phyloP scores from a whole-genome alignment of 148 eudicot species.

The Fagopyrum homotropicum region DNA sequence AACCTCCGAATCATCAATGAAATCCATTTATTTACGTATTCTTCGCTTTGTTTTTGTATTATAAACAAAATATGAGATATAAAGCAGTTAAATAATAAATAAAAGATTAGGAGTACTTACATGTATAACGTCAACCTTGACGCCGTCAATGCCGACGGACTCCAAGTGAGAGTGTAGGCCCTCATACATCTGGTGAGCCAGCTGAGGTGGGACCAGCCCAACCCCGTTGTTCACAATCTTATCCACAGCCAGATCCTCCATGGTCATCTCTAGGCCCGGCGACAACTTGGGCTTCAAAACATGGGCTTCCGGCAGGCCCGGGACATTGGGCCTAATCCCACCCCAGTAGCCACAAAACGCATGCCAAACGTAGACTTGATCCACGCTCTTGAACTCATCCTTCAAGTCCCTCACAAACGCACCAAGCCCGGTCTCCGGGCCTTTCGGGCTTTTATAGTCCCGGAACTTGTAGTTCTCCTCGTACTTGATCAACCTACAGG shows the following conservation, averaged over 20 bases:
- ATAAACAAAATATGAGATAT: too few relatives aligned
- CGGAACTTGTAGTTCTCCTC: conserved; percentile 81
- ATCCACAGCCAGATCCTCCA: conserved; percentile 93
- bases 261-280: conserved; percentile 60
- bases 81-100: not conserved
- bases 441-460: conserved; percentile 50
- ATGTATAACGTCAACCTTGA: conserved; percentile 93
- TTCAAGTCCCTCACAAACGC: conserved; percentile 81
- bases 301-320: conserved; percentile 48
- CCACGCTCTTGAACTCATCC: conserved; percentile 55
- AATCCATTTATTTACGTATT: too few relatives aligned
- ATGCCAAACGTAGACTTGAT: conserved; percentile 91
- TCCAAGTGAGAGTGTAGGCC: conserved; percentile 76
- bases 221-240: conserved; percentile 85
- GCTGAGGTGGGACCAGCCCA: conserved; percentile 72
- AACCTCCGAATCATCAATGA: not conserved
- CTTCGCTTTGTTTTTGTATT: too few relatives aligned
- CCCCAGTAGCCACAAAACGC: conserved; percentile 97
- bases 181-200: conserved; percentile 62
- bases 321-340: conserved; percentile 60
- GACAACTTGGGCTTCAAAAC: conserved; percentile 57
- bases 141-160: conserved; percentile 79
- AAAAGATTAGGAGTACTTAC: conserved; percentile 31
- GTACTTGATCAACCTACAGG: conserved; percentile 65
- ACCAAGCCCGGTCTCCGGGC: conserved; percentile 45